Percentiles rank a stretch among this genome's conserved stretches.
Conservation (phyloP, 164 flowering plant genomes). For the Liriodendron chinense region DNA sequence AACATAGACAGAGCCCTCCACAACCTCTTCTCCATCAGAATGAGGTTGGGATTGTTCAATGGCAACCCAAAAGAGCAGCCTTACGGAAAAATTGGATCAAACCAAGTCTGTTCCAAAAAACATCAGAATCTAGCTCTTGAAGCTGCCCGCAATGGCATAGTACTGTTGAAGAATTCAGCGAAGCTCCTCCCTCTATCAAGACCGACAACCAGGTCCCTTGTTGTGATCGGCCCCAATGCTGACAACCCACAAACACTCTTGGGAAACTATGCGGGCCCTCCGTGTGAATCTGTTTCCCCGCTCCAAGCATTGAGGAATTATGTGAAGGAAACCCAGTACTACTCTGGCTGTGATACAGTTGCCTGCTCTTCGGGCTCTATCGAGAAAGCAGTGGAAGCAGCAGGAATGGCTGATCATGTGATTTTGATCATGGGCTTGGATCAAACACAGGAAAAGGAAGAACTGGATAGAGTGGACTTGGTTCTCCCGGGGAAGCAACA, state of each 20-base stretch:
- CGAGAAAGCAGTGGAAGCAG: slow-evolving; percentile 47
- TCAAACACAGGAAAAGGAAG: slow-evolving; percentile 63
- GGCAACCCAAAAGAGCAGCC: slow-evolving; percentile 51
- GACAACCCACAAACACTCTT: slow-evolving; percentile 39
- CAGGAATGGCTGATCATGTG: slow-evolving; percentile 54
- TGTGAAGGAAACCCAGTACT: slow-evolving; percentile 27
- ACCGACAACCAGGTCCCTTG: slow-evolving; percentile 34
- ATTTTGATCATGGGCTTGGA: slow-evolving; percentile 81
- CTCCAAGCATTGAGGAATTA: slow-evolving; percentile 48
- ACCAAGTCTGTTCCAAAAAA: slow-evolving; percentile 42
- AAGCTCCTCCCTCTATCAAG: slow-evolving; percentile 59
- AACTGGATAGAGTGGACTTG: slow-evolving; percentile 49
- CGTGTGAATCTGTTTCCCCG: slow-evolving; percentile 49
- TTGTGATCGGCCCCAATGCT: slow-evolving; percentile 80
- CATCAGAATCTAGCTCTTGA: slow-evolving; percentile 65
- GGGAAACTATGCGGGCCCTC: slow-evolving; percentile 70
- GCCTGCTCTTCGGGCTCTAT: slow-evolving; percentile 44
- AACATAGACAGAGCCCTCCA: slow-evolving; percentile 70
- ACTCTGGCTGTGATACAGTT: slow-evolving; percentile 50
- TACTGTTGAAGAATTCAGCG: slow-evolving; percentile 55
- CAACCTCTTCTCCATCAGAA: slow-evolving; percentile 70
- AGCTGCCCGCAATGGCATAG: slow-evolving; percentile 63
- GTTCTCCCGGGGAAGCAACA: slow-evolving; percentile 70
- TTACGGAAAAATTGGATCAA: slow-evolving; percentile 39
- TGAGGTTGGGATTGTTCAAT: slow-evolving; percentile 78